Conservation (phyloP, 139 green algal genomes). For the Coelastrella sp. region DNA sequence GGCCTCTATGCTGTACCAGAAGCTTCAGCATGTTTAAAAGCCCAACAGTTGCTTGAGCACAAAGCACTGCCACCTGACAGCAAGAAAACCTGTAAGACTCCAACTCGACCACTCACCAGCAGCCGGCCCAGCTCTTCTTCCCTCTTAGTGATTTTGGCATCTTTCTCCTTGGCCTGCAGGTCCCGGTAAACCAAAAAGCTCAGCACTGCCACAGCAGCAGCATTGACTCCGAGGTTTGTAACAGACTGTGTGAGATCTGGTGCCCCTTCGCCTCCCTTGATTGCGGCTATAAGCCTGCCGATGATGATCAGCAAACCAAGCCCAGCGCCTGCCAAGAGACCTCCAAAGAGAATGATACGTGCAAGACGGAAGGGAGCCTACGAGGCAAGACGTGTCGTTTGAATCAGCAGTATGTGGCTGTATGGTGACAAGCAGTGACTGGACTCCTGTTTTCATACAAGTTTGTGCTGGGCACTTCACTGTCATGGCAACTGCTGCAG, state of each 20-base stretch:
- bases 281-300: neutral
- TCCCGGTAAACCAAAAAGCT: constrained; percentile 83
- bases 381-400: too few relatives aligned
- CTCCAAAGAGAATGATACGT: constrained; percentile 83
- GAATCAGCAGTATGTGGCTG: too few relatives aligned
- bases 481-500: too few relatives aligned
- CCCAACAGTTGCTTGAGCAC: too few relatives aligned
- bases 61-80: neutral
- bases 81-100: neutral
- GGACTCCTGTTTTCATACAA: too few relatives aligned
- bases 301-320: constrained; percentile 89
- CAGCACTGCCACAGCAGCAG: constrained; percentile 67
- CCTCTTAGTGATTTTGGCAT: constrained; percentile 64
- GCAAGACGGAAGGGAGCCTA: constrained; percentile 89
- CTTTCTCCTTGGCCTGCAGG: constrained; percentile 59
- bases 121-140: constrained; percentile 88
- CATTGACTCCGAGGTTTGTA: constrained; percentile 90
- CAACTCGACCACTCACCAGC: constrained; percentile 63
- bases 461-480: too few relatives aligned
- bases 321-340: constrained; percentile 71
- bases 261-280: constrained; percentile 55
- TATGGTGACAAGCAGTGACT: too few relatives aligned
- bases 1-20: too few relatives aligned
- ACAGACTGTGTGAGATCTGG: constrained; percentile 80
- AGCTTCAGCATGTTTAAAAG: too few relatives aligned